Evolutionary conservation across 805 yeast genomes (phyloP).

Genomic region (Danielozyma ontarioensis): DNA sequence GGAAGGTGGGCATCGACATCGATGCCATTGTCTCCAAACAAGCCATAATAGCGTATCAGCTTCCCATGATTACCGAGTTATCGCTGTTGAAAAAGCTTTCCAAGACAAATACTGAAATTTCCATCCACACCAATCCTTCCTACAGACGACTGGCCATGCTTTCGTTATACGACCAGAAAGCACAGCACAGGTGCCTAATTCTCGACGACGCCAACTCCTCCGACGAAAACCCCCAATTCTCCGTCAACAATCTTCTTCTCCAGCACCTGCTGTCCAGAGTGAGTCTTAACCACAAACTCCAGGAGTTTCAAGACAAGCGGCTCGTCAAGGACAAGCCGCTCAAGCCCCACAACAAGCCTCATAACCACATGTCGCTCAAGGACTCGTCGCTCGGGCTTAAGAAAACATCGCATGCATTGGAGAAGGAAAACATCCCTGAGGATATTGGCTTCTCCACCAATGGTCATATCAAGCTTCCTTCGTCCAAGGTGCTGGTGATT

Average conservation of each 20-base stretch:
- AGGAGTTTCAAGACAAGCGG: conserved; percentile 15
- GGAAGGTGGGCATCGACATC: conserved; percentile 19
- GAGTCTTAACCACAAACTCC: conserved; percentile 25
- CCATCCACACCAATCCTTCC: conserved; percentile 40
- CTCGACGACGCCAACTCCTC: conserved; percentile 16
- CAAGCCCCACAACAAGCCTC: conserved; percentile 8
- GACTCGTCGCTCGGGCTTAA: conserved; percentile 37
- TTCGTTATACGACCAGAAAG: conserved; percentile 35
- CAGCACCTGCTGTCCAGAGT: conserved; percentile 35
- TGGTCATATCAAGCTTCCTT: conserved; percentile 49
- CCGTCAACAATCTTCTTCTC: conserved; percentile 31
- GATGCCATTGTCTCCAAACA: conserved; percentile 6
- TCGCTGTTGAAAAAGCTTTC: conserved; percentile 15
- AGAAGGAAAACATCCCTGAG: conserved; percentile 1
- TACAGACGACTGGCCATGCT: conserved; percentile 42
- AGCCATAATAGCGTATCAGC: conserved; percentile 12
- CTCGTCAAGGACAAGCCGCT: neutral
- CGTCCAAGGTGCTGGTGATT: conserved; percentile 39
- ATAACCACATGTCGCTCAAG: conserved; percentile 33
- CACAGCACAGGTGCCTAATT: conserved; percentile 30
- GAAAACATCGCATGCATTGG: conserved; percentile 20
- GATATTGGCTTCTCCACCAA: conserved; percentile 42
- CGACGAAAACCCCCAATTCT: conserved; percentile 34
- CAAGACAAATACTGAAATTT: conserved; percentile 30
- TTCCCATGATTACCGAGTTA: conserved; percentile 26